Conservation (phyloP, 225 moss, liverwort and hornwort species). For the Sphagnum contortum region DNA sequence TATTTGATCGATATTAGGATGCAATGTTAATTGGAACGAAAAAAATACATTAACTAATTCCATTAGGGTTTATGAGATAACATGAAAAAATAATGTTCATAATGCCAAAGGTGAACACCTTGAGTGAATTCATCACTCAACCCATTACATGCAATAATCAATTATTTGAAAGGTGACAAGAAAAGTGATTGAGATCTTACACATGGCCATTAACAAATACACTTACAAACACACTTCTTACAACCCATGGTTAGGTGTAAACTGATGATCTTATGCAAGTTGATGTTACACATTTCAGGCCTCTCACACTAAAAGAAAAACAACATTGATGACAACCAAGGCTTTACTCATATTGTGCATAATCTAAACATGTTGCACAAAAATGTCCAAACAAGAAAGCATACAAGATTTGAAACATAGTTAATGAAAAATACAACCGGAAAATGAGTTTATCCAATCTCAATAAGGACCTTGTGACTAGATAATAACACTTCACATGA, state of each 20-base stretch:
- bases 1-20: neutral
- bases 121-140: neutral
- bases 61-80: neutral
- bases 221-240: neutral
- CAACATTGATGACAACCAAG: neutral
- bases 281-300: neutral
- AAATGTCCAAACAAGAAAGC: neutral
- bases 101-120: neutral
- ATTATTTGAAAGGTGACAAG: neutral
- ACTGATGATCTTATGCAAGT: neutral
- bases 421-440: too few relatives aligned
- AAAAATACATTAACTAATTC: neutral
- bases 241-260: neutral
- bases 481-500: too few relatives aligned
- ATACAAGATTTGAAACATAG: too few relatives aligned
- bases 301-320: neutral
- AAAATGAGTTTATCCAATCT: too few relatives aligned
- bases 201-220: neutral
- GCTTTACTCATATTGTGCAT: neutral
- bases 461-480: too few relatives aligned
- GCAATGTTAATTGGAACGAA: constrained; percentile 3
- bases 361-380: neutral
- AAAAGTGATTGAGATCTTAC: neutral
- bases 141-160: constrained; percentile 1
- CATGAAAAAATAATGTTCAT: constrained; percentile 3